Percentiles rank a stretch among this genome's conserved stretches.
These are phyloP conservation scores for Debaryomyces sp. DNA, from an alignment of 1,139 yeast species.

Conservation along the genomic window DNA sequence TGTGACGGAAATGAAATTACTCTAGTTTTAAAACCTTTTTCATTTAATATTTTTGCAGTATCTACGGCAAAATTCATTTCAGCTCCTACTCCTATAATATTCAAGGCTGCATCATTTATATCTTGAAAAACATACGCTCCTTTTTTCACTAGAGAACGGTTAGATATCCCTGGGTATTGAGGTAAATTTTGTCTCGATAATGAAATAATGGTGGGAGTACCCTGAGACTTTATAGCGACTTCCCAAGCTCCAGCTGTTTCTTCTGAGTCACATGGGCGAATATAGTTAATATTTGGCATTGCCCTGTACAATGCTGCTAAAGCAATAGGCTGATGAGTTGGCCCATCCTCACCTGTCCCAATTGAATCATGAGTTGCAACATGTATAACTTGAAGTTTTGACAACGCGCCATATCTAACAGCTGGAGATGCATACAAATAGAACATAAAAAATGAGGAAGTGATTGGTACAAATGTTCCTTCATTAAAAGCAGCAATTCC, in stretches of 20 bases:
- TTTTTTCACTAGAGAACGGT: constrained; percentile 20
- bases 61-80: constrained; percentile 30
- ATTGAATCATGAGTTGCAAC: constrained; percentile 44
- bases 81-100: constrained; percentile 31
- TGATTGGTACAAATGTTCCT: constrained; percentile 37
- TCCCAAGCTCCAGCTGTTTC: constrained; percentile 35
- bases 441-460: constrained; percentile 39
- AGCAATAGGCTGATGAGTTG: constrained; percentile 43
- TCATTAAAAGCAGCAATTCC: constrained; percentile 36
- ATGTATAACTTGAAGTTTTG: constrained; percentile 31
- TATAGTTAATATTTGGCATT: constrained; percentile 31
- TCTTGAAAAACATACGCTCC: constrained; percentile 32
- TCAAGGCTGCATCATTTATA: constrained; percentile 19
- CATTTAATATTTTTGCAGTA: constrained; percentile 25
- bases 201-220: constrained; percentile 23
- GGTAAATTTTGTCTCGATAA: constrained; percentile 27
- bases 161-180: constrained; percentile 24
- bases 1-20: constrained; percentile 35
- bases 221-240: constrained; percentile 22
- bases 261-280: constrained; percentile 32
- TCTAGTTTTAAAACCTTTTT: constrained; percentile 23
- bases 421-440: constrained; percentile 40
- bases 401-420: constrained; percentile 37
- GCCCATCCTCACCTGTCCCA: constrained; percentile 45
- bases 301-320: constrained; percentile 34